These are phyloP conservation scores for Lentinula lateritia DNA, from an alignment of 768 basidiomycete genomes.

Conservation along the genomic window DNA sequence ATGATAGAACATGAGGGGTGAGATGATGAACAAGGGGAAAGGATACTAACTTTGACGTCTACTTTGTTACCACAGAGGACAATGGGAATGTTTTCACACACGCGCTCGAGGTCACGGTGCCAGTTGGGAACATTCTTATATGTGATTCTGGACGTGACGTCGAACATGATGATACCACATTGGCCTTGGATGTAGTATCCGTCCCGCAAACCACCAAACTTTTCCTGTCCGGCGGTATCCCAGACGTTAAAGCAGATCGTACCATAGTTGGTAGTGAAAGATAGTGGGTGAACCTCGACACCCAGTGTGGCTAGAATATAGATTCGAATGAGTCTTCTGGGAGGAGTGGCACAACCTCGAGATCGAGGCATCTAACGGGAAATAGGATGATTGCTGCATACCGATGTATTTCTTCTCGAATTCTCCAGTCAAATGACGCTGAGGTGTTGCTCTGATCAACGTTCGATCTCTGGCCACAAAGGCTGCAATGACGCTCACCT, in stretches of 20 bases:
- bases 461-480: constrained; percentile 37
- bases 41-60: constrained; percentile 83
- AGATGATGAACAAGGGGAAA: constrained; percentile 5
- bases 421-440: constrained; percentile 99
- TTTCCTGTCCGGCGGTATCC: constrained; percentile 99
- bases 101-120: constrained; percentile 99
- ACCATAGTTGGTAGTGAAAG: constrained; percentile 97
- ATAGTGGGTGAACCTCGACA: constrained; percentile 97
- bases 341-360: constrained; percentile 7
- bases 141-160: constrained; percentile 98
- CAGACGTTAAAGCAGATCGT: constrained; percentile 99
- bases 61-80: constrained; percentile 99
- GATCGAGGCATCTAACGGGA: constrained; percentile 9
- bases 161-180: constrained; percentile 99
- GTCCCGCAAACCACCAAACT: constrained; percentile 97
- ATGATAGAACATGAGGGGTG: constrained; percentile 4
- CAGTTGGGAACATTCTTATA: constrained; percentile 99
- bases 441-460: constrained; percentile 42
- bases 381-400: constrained; percentile 32
- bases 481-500: constrained; percentile 47
- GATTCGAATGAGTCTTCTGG: constrained; percentile 7
- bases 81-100: constrained; percentile 99
- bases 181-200: constrained; percentile 97
- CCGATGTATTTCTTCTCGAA: constrained; percentile 99
- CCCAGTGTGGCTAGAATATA: constrained; percentile 83